Evolutionary conservation across 225 moss, liverwort and hornwort genomes (phyloP).

Genomic region (Straminergon stramineum): DNA sequence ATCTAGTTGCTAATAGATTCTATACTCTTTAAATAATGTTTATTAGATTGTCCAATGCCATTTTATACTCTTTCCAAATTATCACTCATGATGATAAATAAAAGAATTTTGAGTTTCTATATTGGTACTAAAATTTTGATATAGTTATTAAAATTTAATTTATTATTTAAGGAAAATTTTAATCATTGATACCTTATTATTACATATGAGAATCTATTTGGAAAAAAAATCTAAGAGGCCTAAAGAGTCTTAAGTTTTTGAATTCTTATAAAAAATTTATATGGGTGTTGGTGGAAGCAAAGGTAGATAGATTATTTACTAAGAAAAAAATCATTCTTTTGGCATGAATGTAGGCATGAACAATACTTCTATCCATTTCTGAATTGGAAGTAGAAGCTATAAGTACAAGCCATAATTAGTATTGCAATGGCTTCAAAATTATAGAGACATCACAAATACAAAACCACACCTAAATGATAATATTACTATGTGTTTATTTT

Average conservation of each 20-base stretch:
- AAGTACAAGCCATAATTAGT: neutral
- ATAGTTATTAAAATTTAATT: no score
- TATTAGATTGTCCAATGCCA: neutral
- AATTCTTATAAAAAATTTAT: neutral
- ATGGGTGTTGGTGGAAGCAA: no score
- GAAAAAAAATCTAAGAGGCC: neutral
- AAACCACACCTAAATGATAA: neutral
- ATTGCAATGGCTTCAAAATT: neutral
- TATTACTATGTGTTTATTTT: accelerated
- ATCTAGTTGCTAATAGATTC: neutral
- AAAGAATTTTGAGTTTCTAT: neutral
- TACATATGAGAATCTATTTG: neutral
- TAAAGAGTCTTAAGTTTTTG: neutral
- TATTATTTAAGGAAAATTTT: neutral
- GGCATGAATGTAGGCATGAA: neutral
- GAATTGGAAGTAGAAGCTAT: neutral
- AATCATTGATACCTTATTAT: neutral
- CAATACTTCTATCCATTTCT: neutral
- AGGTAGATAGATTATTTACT: neutral
- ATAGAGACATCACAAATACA: accelerated
- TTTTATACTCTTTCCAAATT: no score
- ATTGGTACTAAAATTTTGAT: neutral
- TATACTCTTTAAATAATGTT: no score
- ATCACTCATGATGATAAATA: neutral
- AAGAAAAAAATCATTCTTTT: no score